A percentile compares a stretch with the other conserved stretches of the same genome.
Evolutionary conservation across 306 rosid species (phyloP).

Genomic region (Gastrolobium bilobum): DNA sequence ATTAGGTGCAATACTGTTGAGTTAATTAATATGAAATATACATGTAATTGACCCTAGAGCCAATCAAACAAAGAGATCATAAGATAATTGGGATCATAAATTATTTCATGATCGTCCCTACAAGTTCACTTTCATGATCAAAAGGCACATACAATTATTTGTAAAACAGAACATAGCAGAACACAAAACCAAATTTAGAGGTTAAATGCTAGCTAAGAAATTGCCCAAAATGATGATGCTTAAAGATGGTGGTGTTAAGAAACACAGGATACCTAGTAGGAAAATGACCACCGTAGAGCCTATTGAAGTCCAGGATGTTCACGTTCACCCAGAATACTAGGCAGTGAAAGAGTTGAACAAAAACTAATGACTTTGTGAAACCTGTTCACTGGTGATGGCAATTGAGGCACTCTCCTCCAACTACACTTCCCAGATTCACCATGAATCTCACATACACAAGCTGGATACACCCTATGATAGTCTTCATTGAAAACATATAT

Average conservation of each 20-base stretch:
- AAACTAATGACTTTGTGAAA: slow-evolving; percentile 84
- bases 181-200: slow-evolving; percentile 2
- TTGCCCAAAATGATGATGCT: neutral
- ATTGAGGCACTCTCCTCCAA: slow-evolving; percentile 77
- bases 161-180: slow-evolving; percentile 22
- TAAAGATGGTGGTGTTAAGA: neutral
- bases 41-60: slow-evolving; percentile 1
- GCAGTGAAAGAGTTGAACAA: slow-evolving; percentile 71
- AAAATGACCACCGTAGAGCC: slow-evolving; percentile 32
- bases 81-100: neutral
- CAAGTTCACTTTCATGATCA: neutral
- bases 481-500: slow-evolving; percentile 84
- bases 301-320: slow-evolving; percentile 42
- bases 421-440: slow-evolving; percentile 56
- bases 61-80: neutral
- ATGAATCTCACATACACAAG: slow-evolving; percentile 80
- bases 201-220: neutral
- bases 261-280: slow-evolving; percentile 49
- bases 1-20: neutral
- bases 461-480: slow-evolving; percentile 74
- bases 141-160: neutral
- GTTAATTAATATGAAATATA: slow-evolving; percentile 2
- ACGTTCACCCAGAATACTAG: slow-evolving; percentile 56
- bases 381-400: slow-evolving; percentile 78
- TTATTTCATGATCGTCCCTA: neutral